Conservation (phyloP, 2,329 filamentous ascomycete genomes). For the Lojkania enalia region DNA sequence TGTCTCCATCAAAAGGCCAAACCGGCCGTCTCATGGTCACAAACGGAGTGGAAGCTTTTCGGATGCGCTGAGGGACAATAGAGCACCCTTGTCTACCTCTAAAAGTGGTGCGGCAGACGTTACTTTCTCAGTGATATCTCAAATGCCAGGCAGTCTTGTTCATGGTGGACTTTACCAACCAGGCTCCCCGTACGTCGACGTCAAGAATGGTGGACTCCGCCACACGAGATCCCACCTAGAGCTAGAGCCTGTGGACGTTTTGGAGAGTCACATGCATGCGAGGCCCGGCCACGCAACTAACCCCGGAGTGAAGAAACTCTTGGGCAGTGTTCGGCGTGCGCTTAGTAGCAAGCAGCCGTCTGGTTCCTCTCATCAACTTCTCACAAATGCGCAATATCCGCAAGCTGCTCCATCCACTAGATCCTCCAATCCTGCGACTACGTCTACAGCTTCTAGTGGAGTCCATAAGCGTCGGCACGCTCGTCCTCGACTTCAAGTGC, state of each 20-base stretch:
- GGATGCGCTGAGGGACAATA: constrained; percentile 76
- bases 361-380: constrained; percentile 27
- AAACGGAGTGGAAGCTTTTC: constrained; percentile 87
- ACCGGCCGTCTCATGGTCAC: constrained; percentile 56
- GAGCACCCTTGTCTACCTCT: constrained; percentile 55
- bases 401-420: constrained; percentile 26
- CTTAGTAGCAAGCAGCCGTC: constrained; percentile 63
- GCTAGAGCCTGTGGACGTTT: constrained; percentile 32
- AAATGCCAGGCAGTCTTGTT: constrained; percentile 81
- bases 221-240: constrained; percentile 39
- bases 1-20: constrained; percentile 28
- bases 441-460: constrained; percentile 26
- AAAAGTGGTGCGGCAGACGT: constrained; percentile 48
- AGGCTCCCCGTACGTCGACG: constrained; percentile 76
- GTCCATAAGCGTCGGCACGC: constrained; percentile 38
- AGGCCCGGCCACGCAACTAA: constrained; percentile 28
- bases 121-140: constrained; percentile 61
- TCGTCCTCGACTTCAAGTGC: constrained; percentile 53
- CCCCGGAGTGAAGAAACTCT: constrained; percentile 80
- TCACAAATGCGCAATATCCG: constrained; percentile 22
- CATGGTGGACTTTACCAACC: constrained; percentile 84
- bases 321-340: constrained; percentile 83
- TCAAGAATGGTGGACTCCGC: constrained; percentile 32
- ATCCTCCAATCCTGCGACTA: constrained; percentile 34
- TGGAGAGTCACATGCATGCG: constrained; percentile 24